Evolutionary conservation across 2,329 filamentous ascomycete genomes (phyloP).

Genomic region (Cladophialophora immunda): DNA sequence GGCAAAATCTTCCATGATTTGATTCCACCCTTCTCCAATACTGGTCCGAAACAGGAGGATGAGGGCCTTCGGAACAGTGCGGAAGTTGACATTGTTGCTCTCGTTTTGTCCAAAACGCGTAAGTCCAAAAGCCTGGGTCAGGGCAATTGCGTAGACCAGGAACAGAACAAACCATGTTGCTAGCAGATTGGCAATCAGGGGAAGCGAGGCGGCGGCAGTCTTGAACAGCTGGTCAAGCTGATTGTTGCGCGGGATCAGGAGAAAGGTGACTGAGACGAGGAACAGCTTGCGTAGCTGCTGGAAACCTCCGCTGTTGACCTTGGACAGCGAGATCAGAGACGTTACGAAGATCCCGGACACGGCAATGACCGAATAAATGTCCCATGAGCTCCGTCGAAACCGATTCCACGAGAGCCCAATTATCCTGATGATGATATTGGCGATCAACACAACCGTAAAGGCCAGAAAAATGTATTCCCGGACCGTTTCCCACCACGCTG

Average conservation of each 20-base stretch:
- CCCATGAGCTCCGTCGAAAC: slow-evolving; percentile 94
- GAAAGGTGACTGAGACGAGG: slow-evolving; percentile 84
- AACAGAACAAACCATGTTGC: slow-evolving; percentile 98
- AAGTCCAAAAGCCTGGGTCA: slow-evolving; percentile 94
- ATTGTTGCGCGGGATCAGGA: slow-evolving; percentile 95
- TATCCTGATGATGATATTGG: slow-evolving; percentile 84
- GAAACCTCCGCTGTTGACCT: slow-evolving; percentile 66
- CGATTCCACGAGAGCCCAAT: slow-evolving; percentile 89
- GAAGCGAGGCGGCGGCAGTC: slow-evolving; percentile 91
- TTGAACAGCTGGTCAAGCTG: slow-evolving; percentile 98
- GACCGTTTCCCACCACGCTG: slow-evolving; percentile 71
- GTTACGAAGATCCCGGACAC: slow-evolving; percentile 84
- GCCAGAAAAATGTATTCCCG: slow-evolving; percentile 79
- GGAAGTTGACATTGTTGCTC: slow-evolving; percentile 84
- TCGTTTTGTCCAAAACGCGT: slow-evolving; percentile 83
- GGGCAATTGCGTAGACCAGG: slow-evolving; percentile 92
- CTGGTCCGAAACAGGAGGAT: slow-evolving; percentile 94
- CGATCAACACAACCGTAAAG: slow-evolving; percentile 82
- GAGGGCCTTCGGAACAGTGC: slow-evolving; percentile 90
- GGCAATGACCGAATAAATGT: slow-evolving; percentile 83
- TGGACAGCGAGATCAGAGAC: slow-evolving; percentile 75
- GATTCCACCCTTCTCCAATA: slow-evolving; percentile 94
- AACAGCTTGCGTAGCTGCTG: slow-evolving; percentile 91
- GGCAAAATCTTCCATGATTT: slow-evolving; percentile 95
- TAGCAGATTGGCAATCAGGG: slow-evolving; percentile 87